Evolutionary conservation across 1,284 basidiomycete species (phyloP).

Genomic region (Cutaneotrichosporon mucoides): DNA sequence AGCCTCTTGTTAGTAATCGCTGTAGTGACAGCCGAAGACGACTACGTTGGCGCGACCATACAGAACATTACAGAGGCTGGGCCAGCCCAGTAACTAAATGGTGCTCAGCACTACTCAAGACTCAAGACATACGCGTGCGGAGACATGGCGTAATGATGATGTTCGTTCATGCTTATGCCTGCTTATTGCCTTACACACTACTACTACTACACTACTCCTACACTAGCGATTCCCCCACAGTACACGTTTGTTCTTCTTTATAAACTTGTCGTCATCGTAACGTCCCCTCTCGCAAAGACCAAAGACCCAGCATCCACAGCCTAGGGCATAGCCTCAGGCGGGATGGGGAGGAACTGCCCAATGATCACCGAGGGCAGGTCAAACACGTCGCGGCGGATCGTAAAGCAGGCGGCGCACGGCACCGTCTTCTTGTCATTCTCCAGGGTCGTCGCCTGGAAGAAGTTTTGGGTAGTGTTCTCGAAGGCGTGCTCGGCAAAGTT

Average conservation of each 20-base stretch:
- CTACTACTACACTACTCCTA: slow-evolving; percentile 2
- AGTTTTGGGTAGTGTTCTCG: slow-evolving; percentile 90
- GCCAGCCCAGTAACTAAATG: too few relatives aligned
- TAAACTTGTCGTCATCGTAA: background rate
- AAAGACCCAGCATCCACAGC: too few relatives aligned
- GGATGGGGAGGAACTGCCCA: slow-evolving; percentile 55
- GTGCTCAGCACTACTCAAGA: too few relatives aligned
- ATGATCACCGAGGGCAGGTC: slow-evolving; percentile 73
- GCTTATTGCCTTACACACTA: background rate
- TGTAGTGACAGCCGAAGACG: too few relatives aligned
- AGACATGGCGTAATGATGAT: too few relatives aligned
- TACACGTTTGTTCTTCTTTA: background rate
- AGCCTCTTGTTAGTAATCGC: too few relatives aligned
- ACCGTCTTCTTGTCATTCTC: slow-evolving; percentile 34
- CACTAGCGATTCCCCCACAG: background rate
- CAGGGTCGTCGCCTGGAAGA: slow-evolving; percentile 83
- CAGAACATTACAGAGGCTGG: too few relatives aligned
- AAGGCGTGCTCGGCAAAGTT: slow-evolving; percentile 92
- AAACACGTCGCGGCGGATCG: slow-evolving; percentile 72
- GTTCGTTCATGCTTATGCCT: too few relatives aligned
- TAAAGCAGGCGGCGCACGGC: slow-evolving; percentile 80
- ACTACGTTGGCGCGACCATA: too few relatives aligned
- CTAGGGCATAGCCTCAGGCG: slow-evolving; percentile 16
- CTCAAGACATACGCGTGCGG: too few relatives aligned
- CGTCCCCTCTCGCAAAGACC: too few relatives aligned